These are phyloP conservation scores for Mycena floridula DNA, from an alignment of 768 basidiomycete genomes.

Conservation along the genomic window DNA sequence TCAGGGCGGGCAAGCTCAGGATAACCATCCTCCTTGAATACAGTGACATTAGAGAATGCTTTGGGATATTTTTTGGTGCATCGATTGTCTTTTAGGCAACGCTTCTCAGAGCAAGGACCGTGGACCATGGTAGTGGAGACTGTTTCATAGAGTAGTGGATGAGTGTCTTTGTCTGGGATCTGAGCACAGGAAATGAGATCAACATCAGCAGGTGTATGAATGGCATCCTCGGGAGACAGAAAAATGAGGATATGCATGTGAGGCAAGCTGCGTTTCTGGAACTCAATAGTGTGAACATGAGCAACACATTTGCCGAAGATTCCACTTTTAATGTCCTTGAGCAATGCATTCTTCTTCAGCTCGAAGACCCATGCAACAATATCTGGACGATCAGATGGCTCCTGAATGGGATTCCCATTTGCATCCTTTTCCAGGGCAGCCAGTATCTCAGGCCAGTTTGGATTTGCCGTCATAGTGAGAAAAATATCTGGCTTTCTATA, in stretches of 20 bases:
- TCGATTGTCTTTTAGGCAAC: not conserved
- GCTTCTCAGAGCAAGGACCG: not conserved
- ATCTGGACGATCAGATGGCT: not conserved
- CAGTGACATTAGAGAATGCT: not conserved
- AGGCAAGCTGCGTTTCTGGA: not conserved
- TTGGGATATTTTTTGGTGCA: not conserved
- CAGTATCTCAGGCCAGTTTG: constrained; percentile 44
- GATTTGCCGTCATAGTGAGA: constrained; percentile 46
- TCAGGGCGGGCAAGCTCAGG: not conserved
- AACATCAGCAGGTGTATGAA: too few species aligned
- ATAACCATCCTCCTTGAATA: too few species aligned
- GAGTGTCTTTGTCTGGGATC: constrained; percentile 9
- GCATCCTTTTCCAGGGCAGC: constrained; percentile 20
- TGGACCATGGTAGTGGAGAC: not conserved
- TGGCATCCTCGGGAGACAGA: too few species aligned
- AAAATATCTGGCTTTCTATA: not conserved
- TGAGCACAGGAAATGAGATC: not conserved
- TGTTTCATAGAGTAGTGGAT: not conserved
- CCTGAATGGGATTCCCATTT: not conserved
- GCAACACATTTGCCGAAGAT: not conserved
- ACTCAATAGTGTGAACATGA: not conserved
- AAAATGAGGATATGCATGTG: too few species aligned
- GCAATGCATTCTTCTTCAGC: constrained; percentile 5
- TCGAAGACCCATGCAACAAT: too few species aligned
- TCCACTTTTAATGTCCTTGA: constrained; percentile 7